Base-by-base conservation (phyloP, 176 grass and related monocot species). In the Chloris gayana region DNA sequence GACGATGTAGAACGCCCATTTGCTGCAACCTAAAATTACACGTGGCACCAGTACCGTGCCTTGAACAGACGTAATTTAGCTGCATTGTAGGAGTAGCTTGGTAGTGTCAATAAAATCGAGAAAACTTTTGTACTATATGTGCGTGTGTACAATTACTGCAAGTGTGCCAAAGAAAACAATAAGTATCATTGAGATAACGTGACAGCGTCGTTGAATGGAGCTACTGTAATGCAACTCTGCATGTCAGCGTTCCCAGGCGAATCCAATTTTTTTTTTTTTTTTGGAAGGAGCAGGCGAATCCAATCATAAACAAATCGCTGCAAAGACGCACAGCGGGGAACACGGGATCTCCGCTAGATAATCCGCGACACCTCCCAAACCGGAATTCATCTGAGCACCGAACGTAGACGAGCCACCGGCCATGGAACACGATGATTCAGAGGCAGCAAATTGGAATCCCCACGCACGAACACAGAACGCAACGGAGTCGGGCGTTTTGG, bases 361-460 rank as follows among this genome's bases (percentile, higher is more conserved):
- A 22, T 8, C 61, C 34, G 47, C 42, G 27, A 37, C 66, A 21
- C 58, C 34, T 37, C 51, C 11, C 65, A 21, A 29, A 38, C 60
- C 15, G 9, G 37, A 33, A 33, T 4, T 29, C 76, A 35, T 64
- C 38, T 29, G 56, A 64, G 44, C 86, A 74, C 68, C 53, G 87
- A 85, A 89, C 67, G 2, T 85, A 7, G 82, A 85, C 65, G 49
- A 17, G 30, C 5, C 9, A 65, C 53, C n/a, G n/a, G n/a, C n/a
- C n/a, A n/a, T n/a, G 29, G 58, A n/a, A 35, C 74, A 58, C 57
- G 66, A 77, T 39, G 66, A 77, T 39, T 5, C 47, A 67, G 83
- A 73, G n/a, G n/a, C 78, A 82, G 47, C 54, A 12, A 53, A 85
- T 7, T 14, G 72, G 87, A 89, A 89, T 67, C 83, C 66, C 82